Percentiles rank a stretch among this genome's conserved stretches.
phyloP scores from a whole-genome alignment of 768 basidiomycete species.

The Suillus subluteus region DNA sequence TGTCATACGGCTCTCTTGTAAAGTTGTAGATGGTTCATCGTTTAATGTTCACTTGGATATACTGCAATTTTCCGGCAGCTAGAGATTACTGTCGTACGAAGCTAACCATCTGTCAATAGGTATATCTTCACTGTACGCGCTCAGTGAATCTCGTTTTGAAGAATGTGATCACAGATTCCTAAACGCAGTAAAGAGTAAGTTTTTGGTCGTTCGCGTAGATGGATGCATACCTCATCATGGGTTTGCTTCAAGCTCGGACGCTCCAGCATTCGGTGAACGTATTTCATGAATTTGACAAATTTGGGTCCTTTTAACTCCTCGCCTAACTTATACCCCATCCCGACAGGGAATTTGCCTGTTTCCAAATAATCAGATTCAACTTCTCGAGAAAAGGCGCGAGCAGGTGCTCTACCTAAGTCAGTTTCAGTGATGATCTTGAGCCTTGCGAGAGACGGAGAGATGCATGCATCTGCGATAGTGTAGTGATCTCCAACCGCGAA shows the following conservation, averaged over 20 bases:
- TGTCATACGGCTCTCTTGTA: background rate
- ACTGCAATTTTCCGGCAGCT: background rate
- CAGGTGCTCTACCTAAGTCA: constrained; percentile 33
- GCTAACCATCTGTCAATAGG: background rate
- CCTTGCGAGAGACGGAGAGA: constrained; percentile 58
- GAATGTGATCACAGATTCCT: background rate
- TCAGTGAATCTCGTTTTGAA: background rate
- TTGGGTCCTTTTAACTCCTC: constrained; percentile 45
- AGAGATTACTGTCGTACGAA: background rate
- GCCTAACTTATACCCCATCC: constrained; percentile 47
- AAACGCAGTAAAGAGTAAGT: background rate
- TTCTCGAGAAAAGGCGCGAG: background rate
- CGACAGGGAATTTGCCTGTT: constrained; percentile 50
- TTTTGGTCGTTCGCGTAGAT: background rate
- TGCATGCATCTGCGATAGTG: constrained; percentile 61
- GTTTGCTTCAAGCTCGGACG: background rate
- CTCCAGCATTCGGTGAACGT: constrained; percentile 47
- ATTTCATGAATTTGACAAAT: constrained; percentile 52
- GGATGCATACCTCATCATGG: background rate
- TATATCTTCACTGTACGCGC: background rate
- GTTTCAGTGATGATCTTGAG: constrained; percentile 44
- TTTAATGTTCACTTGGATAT: background rate
- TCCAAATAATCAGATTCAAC: constrained; percentile 28
- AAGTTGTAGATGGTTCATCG: background rate
- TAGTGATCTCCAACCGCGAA: constrained; percentile 44